Evolutionary conservation across 1,284 basidiomycete genomes (phyloP), one percentile per base, ranked within the genome.

Genomic region (Malassezia caprae): DNA sequence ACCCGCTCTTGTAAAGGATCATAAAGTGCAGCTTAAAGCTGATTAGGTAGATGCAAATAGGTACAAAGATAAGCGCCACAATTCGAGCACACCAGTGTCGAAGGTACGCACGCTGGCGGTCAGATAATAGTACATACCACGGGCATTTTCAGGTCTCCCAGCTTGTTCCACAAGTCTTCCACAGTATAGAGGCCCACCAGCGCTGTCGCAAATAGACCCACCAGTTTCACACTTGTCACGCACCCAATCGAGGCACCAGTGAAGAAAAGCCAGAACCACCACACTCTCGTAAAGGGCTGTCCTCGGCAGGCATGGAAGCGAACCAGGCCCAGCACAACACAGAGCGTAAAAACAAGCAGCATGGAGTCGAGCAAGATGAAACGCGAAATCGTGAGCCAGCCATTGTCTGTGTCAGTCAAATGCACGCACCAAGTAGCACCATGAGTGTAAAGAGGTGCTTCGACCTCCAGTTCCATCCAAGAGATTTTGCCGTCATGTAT

Each of bases 291-390:
- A 75, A 98, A 98, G 0, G 91, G 82, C 85, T 86, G 83, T 68
- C 86, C 86, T 78, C 93, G 88, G 76, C 94, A 86, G 73, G 93
- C 93, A 76, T 96, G 90, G 78, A 98, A 96, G 76, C 91, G 96
- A 54, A 89, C 84, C 49, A 98, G 80, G 74, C 87, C 90, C 76
- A 94, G 91, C 60, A 93, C 87, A 31, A 91, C 93, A 68, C 88
- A 86, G 78, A 96, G 90, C 26, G 93, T 98, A 79, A 98, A 98
- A 81, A 91, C 94, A 42, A 98, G 80, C 11, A 98, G 79, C 89
- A 98, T 96, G 26, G 93, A 91, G 75, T 98, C 93, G 69, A 98
- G 81, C 49, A 98, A 82, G 77, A 98, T 93, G 76, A 98, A 98
- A 17, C 93, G 83, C 42, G 90, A 94, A 73, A 96, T 98, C 69